Percentiles rank a stretch among this genome's conserved stretches.
Conservation (phyloP, 2,329 filamentous ascomycete genomes). For the Neofusicoccum cordaticola region DNA sequence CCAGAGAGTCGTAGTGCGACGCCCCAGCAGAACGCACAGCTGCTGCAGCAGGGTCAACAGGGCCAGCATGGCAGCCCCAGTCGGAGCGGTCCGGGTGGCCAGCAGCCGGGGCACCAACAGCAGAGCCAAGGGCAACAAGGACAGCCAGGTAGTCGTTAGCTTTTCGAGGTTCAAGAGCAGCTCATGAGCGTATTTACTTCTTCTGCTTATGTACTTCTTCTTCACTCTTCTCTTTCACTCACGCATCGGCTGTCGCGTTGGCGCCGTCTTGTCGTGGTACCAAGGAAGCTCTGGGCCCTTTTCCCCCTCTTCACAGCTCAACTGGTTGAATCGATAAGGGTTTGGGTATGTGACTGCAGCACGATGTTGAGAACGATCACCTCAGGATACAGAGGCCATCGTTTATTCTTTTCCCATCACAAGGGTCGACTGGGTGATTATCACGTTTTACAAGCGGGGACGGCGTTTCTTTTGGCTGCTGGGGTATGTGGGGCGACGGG, state of each 20-base stretch:
- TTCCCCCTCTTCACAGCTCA: too few species aligned
- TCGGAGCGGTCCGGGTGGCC: not conserved
- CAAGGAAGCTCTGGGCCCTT: too few species aligned
- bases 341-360: too few species aligned
- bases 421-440: not conserved
- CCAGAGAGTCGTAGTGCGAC: constrained; percentile 37
- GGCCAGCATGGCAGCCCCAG: constrained; percentile 1
- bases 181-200: not conserved
- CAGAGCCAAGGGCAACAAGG: not conserved
- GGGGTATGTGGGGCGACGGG: not conserved
- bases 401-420: not conserved
- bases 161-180: not conserved
- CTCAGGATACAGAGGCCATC: not conserved
- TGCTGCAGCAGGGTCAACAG: not conserved
- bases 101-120: not conserved
- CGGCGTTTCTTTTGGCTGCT: not conserved
- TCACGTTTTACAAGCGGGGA: not conserved
- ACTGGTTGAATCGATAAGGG: too few species aligned
- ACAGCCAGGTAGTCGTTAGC: not conserved
- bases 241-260: not conserved
- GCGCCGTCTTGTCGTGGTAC: too few species aligned
- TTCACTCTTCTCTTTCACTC: not conserved
- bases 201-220: not conserved
- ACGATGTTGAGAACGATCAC: too few species aligned
- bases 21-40: constrained; percentile 25